phyloP scores from a whole-genome alignment of 257 asterid genomes.

The Rubia yunnanensis region DNA sequence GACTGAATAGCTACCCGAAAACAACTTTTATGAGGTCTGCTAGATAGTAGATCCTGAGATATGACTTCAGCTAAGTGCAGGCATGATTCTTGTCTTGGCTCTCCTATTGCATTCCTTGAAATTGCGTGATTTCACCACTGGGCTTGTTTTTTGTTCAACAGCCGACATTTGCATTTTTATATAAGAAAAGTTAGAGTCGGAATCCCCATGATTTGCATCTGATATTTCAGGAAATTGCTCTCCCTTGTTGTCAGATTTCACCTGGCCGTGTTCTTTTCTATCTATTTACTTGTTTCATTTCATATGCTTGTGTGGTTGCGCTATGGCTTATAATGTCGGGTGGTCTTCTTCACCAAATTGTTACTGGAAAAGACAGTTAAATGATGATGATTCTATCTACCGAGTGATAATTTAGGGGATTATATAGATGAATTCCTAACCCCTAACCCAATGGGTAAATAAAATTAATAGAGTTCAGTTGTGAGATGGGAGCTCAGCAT shows the following conservation, averaged over 20 bases:
- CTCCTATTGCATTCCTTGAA: background rate
- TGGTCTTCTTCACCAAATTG: background rate
- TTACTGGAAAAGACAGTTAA: background rate
- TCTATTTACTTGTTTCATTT: background rate
- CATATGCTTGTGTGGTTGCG: background rate
- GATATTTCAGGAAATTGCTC: background rate
- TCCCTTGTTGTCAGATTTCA: background rate
- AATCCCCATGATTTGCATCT: background rate
- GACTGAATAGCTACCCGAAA: background rate
- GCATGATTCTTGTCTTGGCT: background rate
- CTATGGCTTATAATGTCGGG: background rate
- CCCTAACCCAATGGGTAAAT: background rate
- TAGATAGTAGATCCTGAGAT: background rate
- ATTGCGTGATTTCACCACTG: background rate
- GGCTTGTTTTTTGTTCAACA: background rate
- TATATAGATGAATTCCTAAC: background rate
- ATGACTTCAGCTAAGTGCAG: background rate
- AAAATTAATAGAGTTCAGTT: background rate
- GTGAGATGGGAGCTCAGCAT: background rate
- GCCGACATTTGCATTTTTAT: background rate
- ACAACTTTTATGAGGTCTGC: background rate
- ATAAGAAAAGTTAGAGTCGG: too few species aligned
- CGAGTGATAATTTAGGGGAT: background rate
- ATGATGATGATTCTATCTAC: background rate
- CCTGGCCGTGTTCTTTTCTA: background rate